Conservation (phyloP, 257 asterid genomes). For the Solanum medicagineum region DNA sequence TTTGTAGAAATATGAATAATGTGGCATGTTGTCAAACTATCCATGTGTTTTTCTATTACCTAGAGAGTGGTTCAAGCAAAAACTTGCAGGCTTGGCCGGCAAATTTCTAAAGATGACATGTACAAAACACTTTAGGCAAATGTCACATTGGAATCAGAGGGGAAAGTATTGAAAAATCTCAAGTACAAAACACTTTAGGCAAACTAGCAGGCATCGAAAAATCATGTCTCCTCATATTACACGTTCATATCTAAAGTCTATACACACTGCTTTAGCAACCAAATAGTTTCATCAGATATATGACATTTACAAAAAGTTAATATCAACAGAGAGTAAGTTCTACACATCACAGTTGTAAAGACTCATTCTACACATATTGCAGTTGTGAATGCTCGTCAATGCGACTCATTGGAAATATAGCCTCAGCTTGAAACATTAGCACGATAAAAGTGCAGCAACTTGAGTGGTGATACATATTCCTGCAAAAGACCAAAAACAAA, state of each 20-base stretch:
- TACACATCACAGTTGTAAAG: conserved; percentile 3
- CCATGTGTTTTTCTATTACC: no score
- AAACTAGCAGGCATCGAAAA: neutral
- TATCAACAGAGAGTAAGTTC: neutral
- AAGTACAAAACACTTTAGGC: no score
- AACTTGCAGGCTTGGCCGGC: no score
- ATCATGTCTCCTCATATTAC: neutral
- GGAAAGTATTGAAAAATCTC: no score
- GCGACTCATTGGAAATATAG: conserved; percentile 1
- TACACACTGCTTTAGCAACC: neutral
- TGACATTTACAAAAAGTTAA: conserved; percentile 10
- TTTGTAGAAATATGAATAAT: neutral
- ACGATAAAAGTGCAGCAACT: conserved; percentile 60
- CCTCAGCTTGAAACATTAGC: conserved; percentile 23
- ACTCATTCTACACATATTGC: conserved; percentile 3
- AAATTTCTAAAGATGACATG: no score
- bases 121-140: no score
- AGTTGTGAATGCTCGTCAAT: neutral
- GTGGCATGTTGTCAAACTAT: no score
- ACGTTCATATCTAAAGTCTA: neutral
- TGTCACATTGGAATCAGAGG: no score
- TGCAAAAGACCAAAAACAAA: conserved; percentile 11
- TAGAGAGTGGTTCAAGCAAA: no score
- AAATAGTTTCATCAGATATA: neutral
- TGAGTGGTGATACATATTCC: conserved; percentile 50